Evolutionary conservation across 352 stramenopile species (phyloP).

Genomic region (Pythium folliculosum): DNA sequence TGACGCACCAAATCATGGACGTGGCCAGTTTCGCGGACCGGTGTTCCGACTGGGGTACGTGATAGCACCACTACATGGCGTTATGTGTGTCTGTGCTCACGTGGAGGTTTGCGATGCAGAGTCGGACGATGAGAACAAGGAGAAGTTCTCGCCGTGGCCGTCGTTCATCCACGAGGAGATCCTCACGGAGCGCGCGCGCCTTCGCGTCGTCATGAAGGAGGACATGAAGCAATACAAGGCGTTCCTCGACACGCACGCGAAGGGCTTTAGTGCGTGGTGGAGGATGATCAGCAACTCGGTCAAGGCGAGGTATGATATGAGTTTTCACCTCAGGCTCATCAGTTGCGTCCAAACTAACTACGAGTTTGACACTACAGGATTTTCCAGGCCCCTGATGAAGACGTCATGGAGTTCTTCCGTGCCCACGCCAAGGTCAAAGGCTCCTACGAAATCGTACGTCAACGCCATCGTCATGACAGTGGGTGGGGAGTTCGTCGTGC

Average conservation of each 20-base stretch:
- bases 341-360: not conserved
- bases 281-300: slow-evolving; percentile 41
- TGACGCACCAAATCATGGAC: slow-evolving; percentile 88
- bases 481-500: not conserved
- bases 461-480: too few relatives aligned
- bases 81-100: not conserved
- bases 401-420: slow-evolving; percentile 83
- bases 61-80: not conserved
- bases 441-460: slow-evolving; percentile 81
- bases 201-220: slow-evolving; percentile 85
- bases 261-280: slow-evolving; percentile 65
- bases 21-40: slow-evolving; percentile 79
- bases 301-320: slow-evolving; percentile 41
- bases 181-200: slow-evolving; percentile 86
- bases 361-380: slow-evolving; percentile 31
- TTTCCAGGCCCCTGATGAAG: slow-evolving; percentile 87
- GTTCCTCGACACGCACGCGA: slow-evolving; percentile 71
- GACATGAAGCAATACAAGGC: slow-evolving; percentile 66
- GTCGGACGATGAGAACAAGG: slow-evolving; percentile 90
- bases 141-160: slow-evolving; percentile 84
- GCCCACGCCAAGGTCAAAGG: slow-evolving; percentile 88
- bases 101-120: slow-evolving; percentile 45
- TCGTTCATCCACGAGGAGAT: slow-evolving; percentile 93
- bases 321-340: not conserved
- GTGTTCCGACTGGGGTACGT: slow-evolving; percentile 88